Base-by-base conservation (phyloP, 495 filamentous ascomycete genomes). In the Clohesyomyces aquaticus region DNA sequence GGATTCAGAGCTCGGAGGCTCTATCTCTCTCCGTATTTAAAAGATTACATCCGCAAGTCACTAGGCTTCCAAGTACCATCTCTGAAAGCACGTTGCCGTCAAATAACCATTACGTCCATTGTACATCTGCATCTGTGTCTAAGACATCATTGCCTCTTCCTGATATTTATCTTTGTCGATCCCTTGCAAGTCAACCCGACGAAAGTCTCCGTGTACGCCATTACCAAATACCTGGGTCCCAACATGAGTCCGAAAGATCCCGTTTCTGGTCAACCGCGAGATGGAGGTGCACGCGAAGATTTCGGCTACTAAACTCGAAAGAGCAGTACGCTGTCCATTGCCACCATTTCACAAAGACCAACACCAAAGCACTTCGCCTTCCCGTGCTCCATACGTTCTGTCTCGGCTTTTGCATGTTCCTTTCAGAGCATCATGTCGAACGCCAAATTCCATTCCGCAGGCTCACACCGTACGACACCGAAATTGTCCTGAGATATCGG, bases 331-430 rank as follows among this genome's bases (percentile, higher is more conserved):
- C n/a, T n/a, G n/a, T n/a, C n/a, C n/a, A n/a, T n/a, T n/a, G n/a
- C 32, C 6, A 38, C 6, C 32, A 14, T 38, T 14, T 14, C 14
- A 14, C 32, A 38, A 38, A 6, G 14, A 38, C 32, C 32, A 6
- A 38, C 32, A 6, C 14, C 32, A 38, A 14, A 38, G 32, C 32
- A 38, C 32, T 6, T 38, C 14, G 6, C 14, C 32, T 38, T 38
- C 32, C 19, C 14, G 42, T 28, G 51, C 25, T 14, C 22, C 42
- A 49, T 59, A 48, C 42, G 25, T 61, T 61, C 43, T 51, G 46
- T 51, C 32, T 61, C 57, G 46, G 55, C 42, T 16, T 61, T 26
- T 48, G 47, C 46, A 27, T 41, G 28, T 42, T 23, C 29, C 4
- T n/a, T 3, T 42, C 21, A 21, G 41, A n/a, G n/a, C n/a, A n/a